Conservation (phyloP, 768 basidiomycete species). For the Podaxis carcinomalis region DNA sequence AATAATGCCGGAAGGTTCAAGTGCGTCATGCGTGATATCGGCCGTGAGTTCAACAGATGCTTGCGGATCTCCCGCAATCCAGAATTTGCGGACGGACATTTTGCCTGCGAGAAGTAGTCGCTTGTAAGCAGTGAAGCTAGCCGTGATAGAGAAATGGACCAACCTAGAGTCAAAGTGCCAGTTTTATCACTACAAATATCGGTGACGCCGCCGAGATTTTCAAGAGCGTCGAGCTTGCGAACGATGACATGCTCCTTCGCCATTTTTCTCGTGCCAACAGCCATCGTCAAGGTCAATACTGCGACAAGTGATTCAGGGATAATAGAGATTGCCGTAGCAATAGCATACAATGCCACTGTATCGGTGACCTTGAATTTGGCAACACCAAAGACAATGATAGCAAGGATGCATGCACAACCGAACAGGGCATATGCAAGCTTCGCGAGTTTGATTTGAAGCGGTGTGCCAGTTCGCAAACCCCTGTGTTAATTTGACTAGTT, state of each 20-base stretch:
- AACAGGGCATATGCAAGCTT: conserved; percentile 33
- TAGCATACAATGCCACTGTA: conserved; percentile 32
- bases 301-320: conserved; percentile 41
- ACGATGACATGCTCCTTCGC: conserved; percentile 58
- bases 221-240: conserved; percentile 58
- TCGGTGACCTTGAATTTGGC: conserved; percentile 27
- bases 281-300: conserved; percentile 54
- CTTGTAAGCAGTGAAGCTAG: background rate
- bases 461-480: conserved; percentile 31
- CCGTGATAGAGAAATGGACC: background rate
- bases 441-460: conserved; percentile 33
- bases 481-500: conserved; percentile 12
- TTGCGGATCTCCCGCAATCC: conserved; percentile 27
- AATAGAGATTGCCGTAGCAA: conserved; percentile 34
- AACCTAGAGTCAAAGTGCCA: conserved; percentile 48
- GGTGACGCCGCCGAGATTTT: conserved; percentile 54
- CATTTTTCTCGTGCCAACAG: conserved; percentile 52
- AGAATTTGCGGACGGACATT: conserved; percentile 38
- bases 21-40: conserved; percentile 26
- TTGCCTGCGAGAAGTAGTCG: conserved; percentile 22
- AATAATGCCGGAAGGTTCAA: conserved; percentile 26
- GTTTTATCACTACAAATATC: conserved; percentile 64
- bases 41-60: conserved; percentile 26
- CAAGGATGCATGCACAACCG: conserved; percentile 29
- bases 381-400: conserved; percentile 34